These are phyloP conservation scores for Sporothrix brasiliensis DNA, from an alignment of 2,329 filamentous ascomycete species.

Conservation along the genomic window DNA sequence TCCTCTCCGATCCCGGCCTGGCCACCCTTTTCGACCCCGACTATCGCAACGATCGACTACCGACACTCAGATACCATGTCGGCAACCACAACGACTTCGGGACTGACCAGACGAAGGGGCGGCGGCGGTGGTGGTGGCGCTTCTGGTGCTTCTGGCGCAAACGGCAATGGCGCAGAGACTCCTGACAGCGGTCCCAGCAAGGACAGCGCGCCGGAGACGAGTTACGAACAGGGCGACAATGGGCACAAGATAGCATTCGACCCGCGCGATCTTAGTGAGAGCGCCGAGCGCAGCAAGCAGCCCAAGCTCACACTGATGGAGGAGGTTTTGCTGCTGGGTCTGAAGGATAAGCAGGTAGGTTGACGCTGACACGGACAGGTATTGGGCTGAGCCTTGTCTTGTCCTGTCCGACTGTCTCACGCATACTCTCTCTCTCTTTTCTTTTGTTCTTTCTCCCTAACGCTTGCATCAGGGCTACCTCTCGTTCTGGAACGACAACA, in stretches of 20 bases:
- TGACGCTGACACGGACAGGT: background rate
- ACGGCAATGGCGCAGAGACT: constrained; percentile 56
- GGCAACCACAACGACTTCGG: constrained; percentile 44
- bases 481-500: constrained; percentile 99
- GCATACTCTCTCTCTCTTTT: too few relatives aligned
- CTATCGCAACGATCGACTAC: background rate
- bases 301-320: constrained; percentile 99
- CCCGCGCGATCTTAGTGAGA: constrained; percentile 95
- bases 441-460: background rate
- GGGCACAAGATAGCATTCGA: constrained; percentile 99
- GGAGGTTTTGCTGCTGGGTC: constrained; percentile 88
- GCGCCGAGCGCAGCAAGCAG: constrained; percentile 92
- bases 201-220: constrained; percentile 69
- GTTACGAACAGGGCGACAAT: constrained; percentile 89
- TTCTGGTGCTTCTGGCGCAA: constrained; percentile 54
- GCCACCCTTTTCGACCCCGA: background rate
- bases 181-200: constrained; percentile 61
- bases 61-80: constrained; percentile 30
- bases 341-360: constrained; percentile 96
- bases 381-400: background rate
- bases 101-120: constrained; percentile 67
- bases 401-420: background rate
- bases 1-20: constrained; percentile 17
- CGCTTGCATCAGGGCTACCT: constrained; percentile 74
- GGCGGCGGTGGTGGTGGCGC: constrained; percentile 67